Evolutionary conservation across 805 yeast genomes (phyloP).

Genomic region (Grigorovia transvaalensis): DNA sequence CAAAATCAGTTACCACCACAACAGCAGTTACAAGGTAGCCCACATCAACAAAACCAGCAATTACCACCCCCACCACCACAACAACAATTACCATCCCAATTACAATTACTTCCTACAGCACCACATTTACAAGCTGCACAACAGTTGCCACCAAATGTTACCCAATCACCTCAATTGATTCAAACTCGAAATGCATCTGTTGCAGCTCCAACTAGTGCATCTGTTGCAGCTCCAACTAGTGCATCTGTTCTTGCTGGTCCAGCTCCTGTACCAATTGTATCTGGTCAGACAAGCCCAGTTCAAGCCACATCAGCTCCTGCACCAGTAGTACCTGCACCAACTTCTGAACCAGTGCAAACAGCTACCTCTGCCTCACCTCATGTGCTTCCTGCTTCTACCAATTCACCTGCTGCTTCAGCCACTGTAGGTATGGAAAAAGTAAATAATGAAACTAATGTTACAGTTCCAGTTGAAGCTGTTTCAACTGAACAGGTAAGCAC

Average conservation of each 20-base stretch:
- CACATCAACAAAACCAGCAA: not conserved
- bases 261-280: not conserved
- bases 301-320: not conserved
- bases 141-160: not conserved
- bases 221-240: not conserved
- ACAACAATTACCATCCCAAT: constrained; percentile 1
- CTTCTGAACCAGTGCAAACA: not conserved
- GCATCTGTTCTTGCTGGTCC: constrained; percentile 1
- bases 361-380: not conserved
- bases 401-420: not conserved
- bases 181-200: not conserved
- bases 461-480: not conserved
- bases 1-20: constrained; percentile 1
- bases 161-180: not conserved
- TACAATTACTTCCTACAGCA: not conserved
- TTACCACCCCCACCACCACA: constrained; percentile 1
- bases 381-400: not conserved
- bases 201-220: not conserved
- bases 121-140: constrained; percentile 1
- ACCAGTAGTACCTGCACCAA: not conserved
- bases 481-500: not conserved
- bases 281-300: not conserved
- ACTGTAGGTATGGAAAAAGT: too few species aligned
- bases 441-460: too few species aligned
- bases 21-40: constrained; percentile 1